Evolutionary conservation across 2,329 filamentous ascomycete genomes (phyloP), one percentile per base, ranked within the genome.

Genomic region (Neobulgaria alba): DNA sequence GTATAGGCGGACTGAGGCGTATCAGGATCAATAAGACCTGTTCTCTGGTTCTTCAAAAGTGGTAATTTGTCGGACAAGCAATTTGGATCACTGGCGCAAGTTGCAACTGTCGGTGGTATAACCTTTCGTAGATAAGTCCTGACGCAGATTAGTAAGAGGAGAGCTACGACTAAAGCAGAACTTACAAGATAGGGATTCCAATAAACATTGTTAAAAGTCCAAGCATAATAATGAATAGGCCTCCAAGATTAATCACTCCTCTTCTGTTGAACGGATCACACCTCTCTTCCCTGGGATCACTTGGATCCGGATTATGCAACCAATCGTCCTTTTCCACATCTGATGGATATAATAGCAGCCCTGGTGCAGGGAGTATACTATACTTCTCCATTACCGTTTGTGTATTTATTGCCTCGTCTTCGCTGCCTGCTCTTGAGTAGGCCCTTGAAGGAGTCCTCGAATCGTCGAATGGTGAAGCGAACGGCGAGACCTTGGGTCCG

Each of bases 311-410:
- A 52, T 84, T 83, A 57, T 85, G 81, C 47, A 85, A 55, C 48
- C 75, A 80, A 55, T 85, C 81, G 56, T 85, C 81, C 53, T 82
- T 82, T 58, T 85, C 81, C 16, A 83, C 75, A 55, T 85, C 80
- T 57, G 84, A 78, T 0, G 80, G 81, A 51, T 79, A 85, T 15
- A 85, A 62, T 30, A 85, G 58, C 38, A 85, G 61, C 4, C 78
- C 78, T 10, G 78, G 74, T 2, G 77, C 79, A 1, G 81, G 79
- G 57, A 75, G 67, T 39, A 85, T 84, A 55, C 82, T 83, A 60
- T 80, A 85, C 60, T 85, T 85, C 55, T 83, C 77, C 12, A 77
- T 77, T 3, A 85, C 80, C 1, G 80, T 84, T 62, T 85, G 79
- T 0, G 79, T 85, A 54, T 82, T 85, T 39, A 83, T 63, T 53